These are phyloP conservation scores for Botryotinia narcissicola DNA, from an alignment of 2,329 filamentous ascomycete species.

Conservation along the genomic window DNA sequence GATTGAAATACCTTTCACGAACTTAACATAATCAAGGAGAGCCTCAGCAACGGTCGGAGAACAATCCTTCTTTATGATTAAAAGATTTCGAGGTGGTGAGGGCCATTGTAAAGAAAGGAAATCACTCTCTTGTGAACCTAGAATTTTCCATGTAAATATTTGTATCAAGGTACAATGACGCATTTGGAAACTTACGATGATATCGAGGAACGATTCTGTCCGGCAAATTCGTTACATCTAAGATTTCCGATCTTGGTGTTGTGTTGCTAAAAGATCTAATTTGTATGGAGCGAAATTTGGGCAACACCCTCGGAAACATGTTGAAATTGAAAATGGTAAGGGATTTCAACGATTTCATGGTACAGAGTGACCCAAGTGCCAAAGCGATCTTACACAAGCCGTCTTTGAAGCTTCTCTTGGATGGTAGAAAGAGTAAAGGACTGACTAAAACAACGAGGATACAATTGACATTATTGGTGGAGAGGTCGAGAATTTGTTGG, in stretches of 20 bases:
- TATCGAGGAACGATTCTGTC: slow-evolving; percentile 61
- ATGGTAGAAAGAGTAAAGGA: not conserved
- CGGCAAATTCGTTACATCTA: slow-evolving; percentile 50
- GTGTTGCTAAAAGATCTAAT: slow-evolving; percentile 50
- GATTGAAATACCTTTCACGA: not conserved
- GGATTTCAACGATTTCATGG: not conserved
- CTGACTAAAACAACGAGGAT: not conserved
- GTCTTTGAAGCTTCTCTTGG: not conserved
- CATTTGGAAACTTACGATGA: slow-evolving; percentile 48
- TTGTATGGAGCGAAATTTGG: slow-evolving; percentile 17
- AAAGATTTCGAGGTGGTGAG: slow-evolving; percentile 63
- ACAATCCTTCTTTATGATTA: slow-evolving; percentile 66
- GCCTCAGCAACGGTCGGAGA: slow-evolving; percentile 43
- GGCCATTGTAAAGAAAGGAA: slow-evolving; percentile 67
- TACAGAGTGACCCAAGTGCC: slow-evolving; percentile 4
- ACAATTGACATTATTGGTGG: not conserved
- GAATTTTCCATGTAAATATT: slow-evolving; percentile 41
- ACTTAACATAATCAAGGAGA: slow-evolving; percentile 42
- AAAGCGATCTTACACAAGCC: slow-evolving; percentile 3
- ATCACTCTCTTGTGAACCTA: slow-evolving; percentile 57
- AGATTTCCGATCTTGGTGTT: slow-evolving; percentile 46
- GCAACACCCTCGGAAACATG: slow-evolving; percentile 28
- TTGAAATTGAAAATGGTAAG: slow-evolving; percentile 4
- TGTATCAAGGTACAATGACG: not conserved
- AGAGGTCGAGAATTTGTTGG: not conserved